Evolutionary conservation across 805 yeast genomes (phyloP).

Genomic region (Ogataea degrootiae): DNA sequence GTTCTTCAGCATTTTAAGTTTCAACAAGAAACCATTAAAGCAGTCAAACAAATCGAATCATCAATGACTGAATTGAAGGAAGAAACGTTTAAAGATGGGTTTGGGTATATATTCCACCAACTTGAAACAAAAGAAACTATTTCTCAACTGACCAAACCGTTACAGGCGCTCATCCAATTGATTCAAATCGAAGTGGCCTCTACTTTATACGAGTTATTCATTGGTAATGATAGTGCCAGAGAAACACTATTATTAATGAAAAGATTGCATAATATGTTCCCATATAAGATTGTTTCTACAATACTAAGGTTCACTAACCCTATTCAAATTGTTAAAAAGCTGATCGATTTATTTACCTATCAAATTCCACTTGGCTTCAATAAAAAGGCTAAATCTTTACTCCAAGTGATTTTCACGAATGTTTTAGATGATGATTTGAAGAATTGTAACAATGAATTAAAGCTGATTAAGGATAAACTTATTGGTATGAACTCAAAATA

Average conservation of each 20-base stretch:
- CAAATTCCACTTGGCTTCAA: conserved; percentile 56
- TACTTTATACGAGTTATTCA: conserved; percentile 70
- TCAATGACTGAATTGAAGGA: conserved; percentile 40
- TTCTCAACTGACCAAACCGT: conserved; percentile 57
- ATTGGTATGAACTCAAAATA: conserved; percentile 7
- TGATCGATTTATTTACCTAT: conserved; percentile 80
- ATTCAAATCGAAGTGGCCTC: conserved; percentile 79
- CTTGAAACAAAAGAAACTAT: conserved; percentile 51
- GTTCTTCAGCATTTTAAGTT: conserved; percentile 64
- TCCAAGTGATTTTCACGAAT: conserved; percentile 72
- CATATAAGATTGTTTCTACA: conserved; percentile 72
- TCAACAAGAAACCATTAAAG: conserved; percentile 47
- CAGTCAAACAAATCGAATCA: conserved; percentile 26
- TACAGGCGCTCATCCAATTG: conserved; percentile 74
- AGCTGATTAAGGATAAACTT: conserved; percentile 39
- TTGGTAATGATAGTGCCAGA: conserved; percentile 77
- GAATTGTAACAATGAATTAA: conserved; percentile 51
- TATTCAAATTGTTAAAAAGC: conserved; percentile 68
- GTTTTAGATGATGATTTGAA: conserved; percentile 71
- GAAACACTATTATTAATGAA: conserved; percentile 69
- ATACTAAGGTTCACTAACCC: conserved; percentile 85
- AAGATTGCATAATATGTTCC: conserved; percentile 71
- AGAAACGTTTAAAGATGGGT: conserved; percentile 37
- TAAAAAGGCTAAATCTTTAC: conserved; percentile 45
- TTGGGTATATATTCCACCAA: conserved; percentile 60